A percentile compares a stretch with the other conserved stretches of the same genome.
Conservation (phyloP, 352 stramenopile species). For the Phytophthora tentaculata region DNA sequence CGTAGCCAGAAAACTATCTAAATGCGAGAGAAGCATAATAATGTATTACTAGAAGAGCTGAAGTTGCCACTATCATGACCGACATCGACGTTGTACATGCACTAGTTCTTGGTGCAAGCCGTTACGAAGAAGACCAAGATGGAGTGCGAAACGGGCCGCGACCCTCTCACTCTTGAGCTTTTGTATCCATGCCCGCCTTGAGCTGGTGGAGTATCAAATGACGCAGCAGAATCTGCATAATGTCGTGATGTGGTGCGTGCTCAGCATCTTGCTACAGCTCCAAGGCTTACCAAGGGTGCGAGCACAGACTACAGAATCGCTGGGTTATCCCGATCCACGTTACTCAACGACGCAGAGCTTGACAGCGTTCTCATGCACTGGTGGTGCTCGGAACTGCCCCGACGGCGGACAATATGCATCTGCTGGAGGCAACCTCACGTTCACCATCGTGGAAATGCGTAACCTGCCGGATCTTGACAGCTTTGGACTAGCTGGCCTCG, state of each 20-base stretch:
- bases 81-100: too few species aligned
- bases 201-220: constrained; percentile 24
- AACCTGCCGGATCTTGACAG: constrained; percentile 87
- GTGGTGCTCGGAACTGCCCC: constrained; percentile 69
- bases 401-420: constrained; percentile 70
- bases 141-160: constrained; percentile 9
- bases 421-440: constrained; percentile 87
- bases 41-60: constrained; percentile 25
- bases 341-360: constrained; percentile 60
- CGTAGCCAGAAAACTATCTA: constrained; percentile 29
- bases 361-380: constrained; percentile 76
- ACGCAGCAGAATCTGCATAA: constrained; percentile 27
- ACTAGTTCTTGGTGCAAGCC: too few species aligned
- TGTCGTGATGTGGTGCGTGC: constrained; percentile 7
- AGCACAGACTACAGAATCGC: constrained; percentile 61
- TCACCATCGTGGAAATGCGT: constrained; percentile 85
- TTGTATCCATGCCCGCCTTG: constrained; percentile 32
- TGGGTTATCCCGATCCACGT: constrained; percentile 69
- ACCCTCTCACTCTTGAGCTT: constrained; percentile 23
- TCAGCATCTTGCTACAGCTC: constrained; percentile 15
- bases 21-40: constrained; percentile 28
- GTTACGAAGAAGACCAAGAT: constrained; percentile 15
- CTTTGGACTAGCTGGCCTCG: constrained; percentile 65
- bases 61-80: not conserved
- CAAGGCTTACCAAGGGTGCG: not conserved